A percentile compares a stretch with the other conserved stretches of the same genome.
These are phyloP conservation scores for Hyphopichia pseudoburtonii DNA, from an alignment of 1,139 yeast genomes.

Conservation along the genomic window DNA sequence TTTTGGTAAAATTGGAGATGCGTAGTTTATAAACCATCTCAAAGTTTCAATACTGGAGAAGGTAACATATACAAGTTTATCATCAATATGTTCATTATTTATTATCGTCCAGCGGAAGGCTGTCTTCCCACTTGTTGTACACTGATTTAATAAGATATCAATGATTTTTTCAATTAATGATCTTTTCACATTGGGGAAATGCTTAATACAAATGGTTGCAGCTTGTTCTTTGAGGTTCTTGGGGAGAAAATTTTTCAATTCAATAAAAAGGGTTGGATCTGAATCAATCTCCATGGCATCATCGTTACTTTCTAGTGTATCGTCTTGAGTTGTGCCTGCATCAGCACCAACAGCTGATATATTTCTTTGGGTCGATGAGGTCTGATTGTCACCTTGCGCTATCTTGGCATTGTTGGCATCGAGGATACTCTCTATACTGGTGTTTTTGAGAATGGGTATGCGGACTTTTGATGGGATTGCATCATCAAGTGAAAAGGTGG, in stretches of 20 bases:
- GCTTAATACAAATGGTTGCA: constrained; percentile 31
- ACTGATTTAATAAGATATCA: constrained; percentile 9
- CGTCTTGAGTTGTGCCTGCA: background rate
- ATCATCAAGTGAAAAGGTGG: background rate
- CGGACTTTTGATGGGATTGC: too few species aligned
- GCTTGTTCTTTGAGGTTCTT: constrained; percentile 37
- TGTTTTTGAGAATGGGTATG: background rate
- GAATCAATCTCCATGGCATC: constrained; percentile 3
- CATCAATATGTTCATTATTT: constrained; percentile 26
- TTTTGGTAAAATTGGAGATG: background rate
- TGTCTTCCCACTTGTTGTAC: background rate
- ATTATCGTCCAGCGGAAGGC: constrained; percentile 28
- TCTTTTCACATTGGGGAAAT: constrained; percentile 32
- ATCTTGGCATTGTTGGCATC: background rate
- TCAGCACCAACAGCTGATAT: background rate
- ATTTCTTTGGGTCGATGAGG: background rate
- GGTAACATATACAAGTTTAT: constrained; percentile 26
- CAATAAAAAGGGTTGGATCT: constrained; percentile 12
- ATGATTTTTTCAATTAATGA: constrained; percentile 31
- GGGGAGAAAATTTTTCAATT: constrained; percentile 30
- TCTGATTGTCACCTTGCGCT: background rate
- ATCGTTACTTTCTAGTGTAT: constrained; percentile 3
- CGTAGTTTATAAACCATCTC: constrained; percentile 13
- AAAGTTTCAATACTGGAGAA: constrained; percentile 17
- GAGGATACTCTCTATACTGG: background rate